These are phyloP conservation scores for Atkinsonella hypoxylon DNA, from an alignment of 2,329 filamentous ascomycete genomes.

Conservation along the genomic window DNA sequence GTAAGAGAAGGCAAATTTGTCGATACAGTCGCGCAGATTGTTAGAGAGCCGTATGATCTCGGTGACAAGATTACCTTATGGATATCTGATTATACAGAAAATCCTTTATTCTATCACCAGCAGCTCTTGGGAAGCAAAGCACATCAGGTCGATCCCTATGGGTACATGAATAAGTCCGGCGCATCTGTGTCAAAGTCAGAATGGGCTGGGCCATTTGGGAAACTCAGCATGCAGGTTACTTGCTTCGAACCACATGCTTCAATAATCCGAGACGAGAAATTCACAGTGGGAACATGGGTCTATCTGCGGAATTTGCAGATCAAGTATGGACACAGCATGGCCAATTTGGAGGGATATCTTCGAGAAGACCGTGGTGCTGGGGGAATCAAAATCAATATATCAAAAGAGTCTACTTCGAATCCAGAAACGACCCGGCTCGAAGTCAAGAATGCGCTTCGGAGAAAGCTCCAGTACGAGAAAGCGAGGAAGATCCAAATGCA, in stretches of 20 bases:
- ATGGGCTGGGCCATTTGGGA: constrained; percentile 70
- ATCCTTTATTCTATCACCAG: constrained; percentile 48
- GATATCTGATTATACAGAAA: constrained; percentile 73
- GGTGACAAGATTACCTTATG: constrained; percentile 49
- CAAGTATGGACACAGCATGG: constrained; percentile 38
- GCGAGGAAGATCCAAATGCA: constrained; percentile 28
- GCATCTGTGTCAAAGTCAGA: constrained; percentile 13
- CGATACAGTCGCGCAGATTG: constrained; percentile 61
- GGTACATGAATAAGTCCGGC: constrained; percentile 32
- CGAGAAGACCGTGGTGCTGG: constrained; percentile 42
- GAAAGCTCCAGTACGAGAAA: constrained; percentile 54
- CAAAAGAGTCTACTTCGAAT: constrained; percentile 29
- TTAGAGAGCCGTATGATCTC: constrained; percentile 35
- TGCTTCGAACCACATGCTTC: constrained; percentile 56
- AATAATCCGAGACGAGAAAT: constrained; percentile 36
- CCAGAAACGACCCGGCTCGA: constrained; percentile 33
- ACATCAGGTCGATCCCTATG: constrained; percentile 41
- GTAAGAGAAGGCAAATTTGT: constrained; percentile 44
- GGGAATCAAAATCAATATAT: constrained; percentile 43
- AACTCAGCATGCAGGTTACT: constrained; percentile 57
- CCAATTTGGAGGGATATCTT: constrained; percentile 59
- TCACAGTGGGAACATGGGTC: constrained; percentile 51
- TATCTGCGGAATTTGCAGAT: constrained; percentile 61
- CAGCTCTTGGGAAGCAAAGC: constrained; percentile 19
- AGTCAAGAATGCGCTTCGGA: constrained; percentile 45